Conservation (phyloP, 163 green algal species). For the Chlorella variabilis region DNA sequence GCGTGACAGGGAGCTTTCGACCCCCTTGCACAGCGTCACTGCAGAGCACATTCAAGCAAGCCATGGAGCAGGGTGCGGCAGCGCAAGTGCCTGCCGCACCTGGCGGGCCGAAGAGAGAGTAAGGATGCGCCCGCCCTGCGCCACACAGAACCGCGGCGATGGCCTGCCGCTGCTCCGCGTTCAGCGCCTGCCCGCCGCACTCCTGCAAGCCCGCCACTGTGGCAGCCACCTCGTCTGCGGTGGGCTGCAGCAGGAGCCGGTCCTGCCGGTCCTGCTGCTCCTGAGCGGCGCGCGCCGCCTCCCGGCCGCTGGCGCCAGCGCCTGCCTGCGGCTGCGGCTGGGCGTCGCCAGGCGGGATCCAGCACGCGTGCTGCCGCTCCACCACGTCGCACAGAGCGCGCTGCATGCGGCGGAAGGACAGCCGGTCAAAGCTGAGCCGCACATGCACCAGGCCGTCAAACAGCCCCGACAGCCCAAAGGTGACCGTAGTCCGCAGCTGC, state of each 20-base stretch:
- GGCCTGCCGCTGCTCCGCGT: slow-evolving; percentile 56
- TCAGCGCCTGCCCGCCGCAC: slow-evolving; percentile 36
- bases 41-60: too few species aligned
- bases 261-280: neutral
- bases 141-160: slow-evolving; percentile 53
- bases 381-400: slow-evolving; percentile 2
- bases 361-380: slow-evolving; percentile 5
- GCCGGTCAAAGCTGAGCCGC: slow-evolving; percentile 59
- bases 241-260: slow-evolving; percentile 6
- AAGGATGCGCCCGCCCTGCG: slow-evolving; percentile 33
- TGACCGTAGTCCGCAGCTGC: neutral
- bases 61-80: too few species aligned
- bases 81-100: neutral
- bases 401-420: slow-evolving; percentile 50
- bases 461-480: neutral
- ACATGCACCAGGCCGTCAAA: slow-evolving; percentile 51
- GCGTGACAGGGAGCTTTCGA: too few species aligned
- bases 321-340: neutral
- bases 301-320: neutral
- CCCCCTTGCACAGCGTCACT: too few species aligned
- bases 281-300: neutral
- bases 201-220: neutral
- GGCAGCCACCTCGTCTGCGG: neutral
- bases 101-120: slow-evolving; percentile 52
- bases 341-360: slow-evolving; percentile 3